Base-by-base conservation (phyloP, 2,329 filamentous ascomycete genomes). In the Colletotrichum eleusines region DNA sequence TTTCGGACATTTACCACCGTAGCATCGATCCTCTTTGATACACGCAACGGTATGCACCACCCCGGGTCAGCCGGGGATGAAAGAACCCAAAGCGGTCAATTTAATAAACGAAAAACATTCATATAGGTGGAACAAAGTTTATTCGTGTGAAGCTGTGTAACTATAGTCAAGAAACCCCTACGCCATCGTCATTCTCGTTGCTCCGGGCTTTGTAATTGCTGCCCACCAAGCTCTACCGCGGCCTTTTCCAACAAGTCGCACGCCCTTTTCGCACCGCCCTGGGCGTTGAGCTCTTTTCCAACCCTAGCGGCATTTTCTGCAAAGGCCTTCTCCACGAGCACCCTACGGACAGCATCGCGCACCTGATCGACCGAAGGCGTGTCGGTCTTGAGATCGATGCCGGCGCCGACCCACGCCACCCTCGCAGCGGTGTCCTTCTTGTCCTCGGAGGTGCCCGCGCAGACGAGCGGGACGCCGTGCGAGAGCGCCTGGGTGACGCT, bases 401-500 rank as follows among this genome's bases (percentile, higher is more conserved):
- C 80, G 0, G 75, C 77, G 1, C 78, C 76, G 0, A 76, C 75
- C 76, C 77, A 80, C 4, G 74, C 71, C 0, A 81, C 76, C 31
- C 80, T 72, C 6, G 79, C 80, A 1, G 79, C 77, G 0, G 80
- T 81, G 54, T 81, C 80, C 60, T 76, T 80, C 72, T 81, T 81
- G 14, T 81, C 80, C 38, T 81, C 80, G 0, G 78, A 76, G 50
- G 80, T 80, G 0, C 80, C 80, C 0, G 80, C 80, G 26, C 80
- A 81, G 6, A 81, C 75, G 28, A 81, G 70, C 5, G 80, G 80
- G 1, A 81, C 76, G 31, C 74, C 76, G n/a, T 80, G 78, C 0
- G 77, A 79, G 5, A 81, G 72, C 0, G 80, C 80, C 40, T 81
- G 80, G 0, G 78, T 81, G 60, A 81, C 75, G 44, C 79, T 81